phyloP scores from a whole-genome alignment of 148 eudicot genomes.

The Rhododendron ovatum region DNA sequence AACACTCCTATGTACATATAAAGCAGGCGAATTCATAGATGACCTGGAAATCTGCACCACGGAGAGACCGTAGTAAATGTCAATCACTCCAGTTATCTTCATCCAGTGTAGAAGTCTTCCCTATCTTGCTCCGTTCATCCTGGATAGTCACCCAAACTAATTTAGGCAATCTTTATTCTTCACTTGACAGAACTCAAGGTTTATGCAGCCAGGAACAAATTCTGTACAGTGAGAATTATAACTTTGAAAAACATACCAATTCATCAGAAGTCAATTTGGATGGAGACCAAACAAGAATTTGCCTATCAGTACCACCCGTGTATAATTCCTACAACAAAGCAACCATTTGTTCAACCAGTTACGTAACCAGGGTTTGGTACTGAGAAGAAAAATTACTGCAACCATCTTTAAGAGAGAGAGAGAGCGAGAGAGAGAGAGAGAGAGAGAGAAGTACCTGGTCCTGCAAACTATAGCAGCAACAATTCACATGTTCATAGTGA shows the following conservation, averaged over 20 bases:
- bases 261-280: constrained; percentile 43
- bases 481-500: constrained; percentile 82
- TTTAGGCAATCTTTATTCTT: not conserved
- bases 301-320: constrained; percentile 85
- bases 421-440: not conserved
- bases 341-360: not conserved
- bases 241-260: constrained; percentile 35
- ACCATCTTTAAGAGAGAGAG: not conserved
- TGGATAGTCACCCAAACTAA: constrained; percentile 28
- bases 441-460: constrained; percentile 55
- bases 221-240: not conserved
- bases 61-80: not conserved
- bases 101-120: constrained; percentile 38
- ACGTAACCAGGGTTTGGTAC: not conserved
- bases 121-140: constrained; percentile 40
- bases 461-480: constrained; percentile 69
- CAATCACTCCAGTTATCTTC: constrained; percentile 95
- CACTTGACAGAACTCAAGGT: not conserved
- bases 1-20: constrained; percentile 8
- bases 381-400: not conserved
- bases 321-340: constrained; percentile 65
- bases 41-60: not conserved
- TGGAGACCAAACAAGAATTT: constrained; percentile 96
- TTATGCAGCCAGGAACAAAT: not conserved
- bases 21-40: not conserved